phyloP scores from a whole-genome alignment of 441 rosid genomes.

The Raphanus hybrid region DNA sequence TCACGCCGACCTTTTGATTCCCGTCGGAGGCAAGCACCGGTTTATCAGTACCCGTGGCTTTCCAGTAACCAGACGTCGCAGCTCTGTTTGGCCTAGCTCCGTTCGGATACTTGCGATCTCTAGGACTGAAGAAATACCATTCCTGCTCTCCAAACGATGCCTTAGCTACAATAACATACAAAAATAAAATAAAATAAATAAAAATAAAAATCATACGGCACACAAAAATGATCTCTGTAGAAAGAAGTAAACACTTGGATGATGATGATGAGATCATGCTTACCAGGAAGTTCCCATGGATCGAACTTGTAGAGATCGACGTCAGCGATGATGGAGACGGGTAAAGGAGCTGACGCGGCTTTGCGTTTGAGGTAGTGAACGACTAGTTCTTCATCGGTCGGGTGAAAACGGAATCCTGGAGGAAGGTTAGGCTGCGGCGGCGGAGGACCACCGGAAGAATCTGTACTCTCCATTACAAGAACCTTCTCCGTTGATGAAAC shows the following conservation, averaged over 20 bases:
- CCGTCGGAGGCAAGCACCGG: slow-evolving; percentile 45
- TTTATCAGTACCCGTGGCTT: slow-evolving; percentile 96
- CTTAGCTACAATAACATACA: slow-evolving; percentile 36
- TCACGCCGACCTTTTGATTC: slow-evolving; percentile 43
- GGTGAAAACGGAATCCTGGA: slow-evolving; percentile 97
- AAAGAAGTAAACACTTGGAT: neutral
- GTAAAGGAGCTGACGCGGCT: slow-evolving; percentile 90
- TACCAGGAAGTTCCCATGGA: slow-evolving; percentile 99
- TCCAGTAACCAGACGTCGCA: slow-evolving; percentile 97
- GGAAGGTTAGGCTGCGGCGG: slow-evolving; percentile 77
- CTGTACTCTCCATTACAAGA: slow-evolving; percentile 68
- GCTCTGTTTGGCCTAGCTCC: slow-evolving; percentile 97
- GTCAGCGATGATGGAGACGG: slow-evolving; percentile 89
- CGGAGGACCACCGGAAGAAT: slow-evolving; percentile 52
- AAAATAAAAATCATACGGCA: neutral
- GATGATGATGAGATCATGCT: neutral
- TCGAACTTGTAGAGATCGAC: slow-evolving; percentile 97
- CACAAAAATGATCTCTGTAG: neutral
- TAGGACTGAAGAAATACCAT: slow-evolving; percentile 96
- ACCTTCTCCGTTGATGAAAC: neutral
- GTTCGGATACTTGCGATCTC: slow-evolving; percentile 91
- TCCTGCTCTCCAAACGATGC: slow-evolving; percentile 97
- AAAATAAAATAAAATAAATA: neutral
- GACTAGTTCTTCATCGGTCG: slow-evolving; percentile 96
- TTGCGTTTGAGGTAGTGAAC: slow-evolving; percentile 98